Conservation (phyloP, 2,329 filamentous ascomycete species). For the Phoma herbarum region DNA sequence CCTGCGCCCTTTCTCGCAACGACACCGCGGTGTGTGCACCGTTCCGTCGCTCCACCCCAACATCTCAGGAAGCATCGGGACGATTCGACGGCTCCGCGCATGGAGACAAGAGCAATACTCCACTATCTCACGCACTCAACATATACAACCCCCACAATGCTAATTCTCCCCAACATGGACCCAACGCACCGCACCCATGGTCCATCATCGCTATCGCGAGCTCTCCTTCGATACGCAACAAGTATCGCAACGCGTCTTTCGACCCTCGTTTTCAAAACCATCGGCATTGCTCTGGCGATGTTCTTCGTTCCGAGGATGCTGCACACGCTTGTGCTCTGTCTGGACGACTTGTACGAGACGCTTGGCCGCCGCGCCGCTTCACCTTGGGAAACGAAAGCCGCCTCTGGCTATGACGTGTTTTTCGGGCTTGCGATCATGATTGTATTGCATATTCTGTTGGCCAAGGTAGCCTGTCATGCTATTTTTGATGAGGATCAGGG, state of each 20-base stretch:
- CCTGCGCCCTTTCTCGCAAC: not conserved
- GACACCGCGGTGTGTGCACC: not conserved
- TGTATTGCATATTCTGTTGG: not conserved
- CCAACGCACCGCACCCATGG: constrained; percentile 3
- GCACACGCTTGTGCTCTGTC: constrained; percentile 20
- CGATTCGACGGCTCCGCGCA: not conserved
- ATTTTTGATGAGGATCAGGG: constrained; percentile 4
- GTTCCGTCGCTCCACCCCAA: not conserved
- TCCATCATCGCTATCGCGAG: not conserved
- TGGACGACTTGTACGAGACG: constrained; percentile 17
- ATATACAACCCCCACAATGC: constrained; percentile 3
- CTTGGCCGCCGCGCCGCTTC: constrained; percentile 22
- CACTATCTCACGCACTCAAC: not conserved
- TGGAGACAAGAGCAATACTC: constrained; percentile 5
- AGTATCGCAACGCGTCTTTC: not conserved
- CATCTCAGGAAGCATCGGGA: not conserved
- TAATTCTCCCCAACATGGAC: constrained; percentile 17
- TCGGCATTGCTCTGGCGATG: constrained; percentile 11
- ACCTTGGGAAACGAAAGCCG: constrained; percentile 8
- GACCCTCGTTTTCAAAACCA: not conserved
- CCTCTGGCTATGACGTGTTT: not conserved
- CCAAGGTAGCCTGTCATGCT: not conserved
- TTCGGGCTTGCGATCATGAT: constrained; percentile 1
- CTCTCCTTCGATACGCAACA: not conserved
- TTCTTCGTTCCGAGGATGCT: constrained; percentile 16